Percentiles rank a stretch among this genome's conserved stretches.
Conservation (phyloP, 257 asterid species). For the Solanum piurae region DNA sequence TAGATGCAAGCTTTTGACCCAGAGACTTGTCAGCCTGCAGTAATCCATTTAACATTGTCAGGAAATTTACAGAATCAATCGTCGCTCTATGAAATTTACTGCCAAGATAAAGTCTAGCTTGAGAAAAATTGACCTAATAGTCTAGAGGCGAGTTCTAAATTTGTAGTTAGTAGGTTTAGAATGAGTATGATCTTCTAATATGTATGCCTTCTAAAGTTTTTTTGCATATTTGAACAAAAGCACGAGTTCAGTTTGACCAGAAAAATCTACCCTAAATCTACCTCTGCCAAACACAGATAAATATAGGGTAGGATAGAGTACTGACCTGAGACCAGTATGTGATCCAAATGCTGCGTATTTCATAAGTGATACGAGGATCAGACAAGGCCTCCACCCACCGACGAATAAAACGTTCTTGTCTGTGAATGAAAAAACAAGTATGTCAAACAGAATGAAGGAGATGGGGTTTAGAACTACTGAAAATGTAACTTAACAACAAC, state of each 20-base stretch:
- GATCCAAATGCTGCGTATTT: slow-evolving; percentile 23
- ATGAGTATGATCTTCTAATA: neutral
- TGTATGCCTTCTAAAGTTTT: neutral
- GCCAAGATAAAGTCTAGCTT: neutral
- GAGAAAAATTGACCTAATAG: neutral
- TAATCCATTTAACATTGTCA: neutral
- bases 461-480: neutral
- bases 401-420: slow-evolving; percentile 20
- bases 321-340: slow-evolving; percentile 25
- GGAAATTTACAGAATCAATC: neutral
- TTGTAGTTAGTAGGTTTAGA: neutral
- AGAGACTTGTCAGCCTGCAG: slow-evolving; percentile 21
- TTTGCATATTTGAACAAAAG: neutral
- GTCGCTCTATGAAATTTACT: neutral
- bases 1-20: slow-evolving; percentile 27
- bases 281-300: neutral
- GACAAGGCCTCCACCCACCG: slow-evolving; percentile 22
- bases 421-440: neutral
- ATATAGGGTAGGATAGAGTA: neutral
- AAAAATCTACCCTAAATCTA: neutral
- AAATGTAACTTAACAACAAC: neutral
- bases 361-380: slow-evolving; percentile 19
- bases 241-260: neutral
- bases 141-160: neutral
- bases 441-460: neutral